Evolutionary conservation across 163 green algal genomes (phyloP), one percentile per base, ranked within the genome.

Genomic region (Scenedesmus sp.): DNA sequence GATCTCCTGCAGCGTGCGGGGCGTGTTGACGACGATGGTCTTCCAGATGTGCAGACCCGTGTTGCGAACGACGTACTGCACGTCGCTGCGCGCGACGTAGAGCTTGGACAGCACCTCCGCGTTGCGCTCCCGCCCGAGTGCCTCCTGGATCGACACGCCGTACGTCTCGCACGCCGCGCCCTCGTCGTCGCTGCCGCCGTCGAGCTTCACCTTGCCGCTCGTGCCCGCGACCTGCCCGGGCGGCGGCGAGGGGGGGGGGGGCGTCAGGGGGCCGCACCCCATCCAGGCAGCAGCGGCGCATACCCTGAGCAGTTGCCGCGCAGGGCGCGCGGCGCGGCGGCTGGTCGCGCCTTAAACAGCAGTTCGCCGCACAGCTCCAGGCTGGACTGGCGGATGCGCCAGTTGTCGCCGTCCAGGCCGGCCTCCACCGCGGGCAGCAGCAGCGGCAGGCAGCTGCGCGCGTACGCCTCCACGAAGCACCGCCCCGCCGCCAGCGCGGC

Each of bases 11-110:
- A 98, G 86, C 4, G 95, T 98, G 62, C 92, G 91, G 26, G 96
- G 96, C 15, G 96, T 99, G 91, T 99, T 99, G 66, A 92, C 92
- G 31, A 99, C 96, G 7, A 99, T 80, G 6, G 93, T 98, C 90
- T 99, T 99, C 96, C 96, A 99, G 60, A 99, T 94, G 83, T 98
- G 95, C 63, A 99, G 84, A 20, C 92, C 91, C 18, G 87, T 83
- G 34, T 87, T 84, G 39, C 96, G 90, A 65, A 99, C 96, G 34
- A 83, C 88, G 76, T 96, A 93, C 48, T 91, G 92, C 24, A 94
- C 90, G 85, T 99, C 96, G 29, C 77, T 87, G 62, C 91, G 85
- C 1, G 84, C 87, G 63, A 94, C 86, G 80, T 93, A 95, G 36
- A 96, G 51, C 17, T 75, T 63, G 28, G 65, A 75, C 39, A 85